Percentiles rank a stretch among this genome's conserved stretches.
Conservation (phyloP, 2,329 filamentous ascomycete species). For the Aschersonia sp. region DNA sequence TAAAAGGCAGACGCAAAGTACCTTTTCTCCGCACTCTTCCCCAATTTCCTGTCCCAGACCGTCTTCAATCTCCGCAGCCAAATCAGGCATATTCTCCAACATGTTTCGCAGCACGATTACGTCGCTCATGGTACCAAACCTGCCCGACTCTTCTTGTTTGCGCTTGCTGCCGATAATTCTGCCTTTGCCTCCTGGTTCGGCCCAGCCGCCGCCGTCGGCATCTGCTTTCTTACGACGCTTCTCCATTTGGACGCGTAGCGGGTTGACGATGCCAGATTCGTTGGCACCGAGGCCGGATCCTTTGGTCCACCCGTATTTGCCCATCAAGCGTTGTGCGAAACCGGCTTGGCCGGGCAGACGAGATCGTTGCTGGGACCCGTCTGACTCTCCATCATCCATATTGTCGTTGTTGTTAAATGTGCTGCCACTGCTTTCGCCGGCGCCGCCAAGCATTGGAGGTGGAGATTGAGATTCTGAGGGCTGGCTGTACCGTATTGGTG, state of each 20-base stretch:
- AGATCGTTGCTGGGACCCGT: conserved; percentile 32
- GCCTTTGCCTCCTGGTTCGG: conserved; percentile 51
- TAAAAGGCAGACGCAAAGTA: conserved; percentile 11
- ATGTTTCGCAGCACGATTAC: conserved; percentile 76
- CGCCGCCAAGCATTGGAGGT: conserved; percentile 31
- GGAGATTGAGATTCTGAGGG: conserved; percentile 14
- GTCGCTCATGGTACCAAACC: conserved; percentile 60
- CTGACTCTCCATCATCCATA: conserved; percentile 17
- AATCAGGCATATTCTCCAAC: conserved; percentile 65
- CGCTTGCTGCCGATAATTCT: conserved; percentile 69
- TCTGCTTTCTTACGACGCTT: conserved; percentile 70
- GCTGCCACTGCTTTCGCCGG: conserved; percentile 6
- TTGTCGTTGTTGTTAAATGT: conserved; percentile 6
- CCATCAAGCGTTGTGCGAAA: conserved; percentile 79
- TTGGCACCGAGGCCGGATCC: conserved; percentile 77
- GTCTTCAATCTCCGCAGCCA: conserved; percentile 61
- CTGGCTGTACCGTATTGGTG: conserved; percentile 57
- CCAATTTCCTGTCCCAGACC: conserved; percentile 87
- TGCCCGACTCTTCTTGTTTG: conserved; percentile 25
- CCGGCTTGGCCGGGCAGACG: conserved; percentile 64
- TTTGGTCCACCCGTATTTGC: conserved; percentile 86
- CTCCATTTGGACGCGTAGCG: conserved; percentile 70
- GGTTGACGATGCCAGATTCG: conserved; percentile 69
- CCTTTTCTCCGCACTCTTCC: conserved; percentile 76
- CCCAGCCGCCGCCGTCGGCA: conserved; percentile 65